Evolutionary conservation across 805 yeast species (phyloP).

Genomic region (Spathaspora arborariae): DNA sequence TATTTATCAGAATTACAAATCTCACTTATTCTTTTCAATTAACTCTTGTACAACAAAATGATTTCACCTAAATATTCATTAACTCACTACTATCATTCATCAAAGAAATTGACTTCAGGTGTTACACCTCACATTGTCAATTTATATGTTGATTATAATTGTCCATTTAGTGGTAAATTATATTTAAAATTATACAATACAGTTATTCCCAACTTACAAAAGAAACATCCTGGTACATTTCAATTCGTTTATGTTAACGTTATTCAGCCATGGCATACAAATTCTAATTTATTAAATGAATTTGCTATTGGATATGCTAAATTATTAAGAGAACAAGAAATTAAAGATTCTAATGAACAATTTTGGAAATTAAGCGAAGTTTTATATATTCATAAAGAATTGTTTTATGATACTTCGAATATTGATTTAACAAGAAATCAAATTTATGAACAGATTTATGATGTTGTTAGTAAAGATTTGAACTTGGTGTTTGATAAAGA

Average conservation of each 20-base stretch:
- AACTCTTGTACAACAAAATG: too few species aligned
- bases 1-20: too few species aligned
- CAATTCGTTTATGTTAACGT: slow-evolving; percentile 66
- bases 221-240: slow-evolving; percentile 45
- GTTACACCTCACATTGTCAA: slow-evolving; percentile 47
- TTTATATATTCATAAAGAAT: slow-evolving; percentile 51
- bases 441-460: slow-evolving; percentile 50
- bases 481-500: slow-evolving; percentile 27
- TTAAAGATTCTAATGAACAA: slow-evolving; percentile 17
- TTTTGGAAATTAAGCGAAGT: slow-evolving; percentile 50
- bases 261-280: slow-evolving; percentile 91
- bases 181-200: slow-evolving; percentile 51
- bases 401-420: slow-evolving; percentile 61
- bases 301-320: slow-evolving; percentile 68
- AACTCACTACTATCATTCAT: slow-evolving; percentile 30
- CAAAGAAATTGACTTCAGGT: slow-evolving; percentile 15
- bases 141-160: slow-evolving; percentile 69
- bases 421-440: slow-evolving; percentile 52
- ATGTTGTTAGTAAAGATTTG: slow-evolving; percentile 28
- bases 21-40: too few species aligned
- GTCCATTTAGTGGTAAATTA: slow-evolving; percentile 69
- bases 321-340: slow-evolving; percentile 42
- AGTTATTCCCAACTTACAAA: slow-evolving; percentile 50
- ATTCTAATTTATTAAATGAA: slow-evolving; percentile 65
- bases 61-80: slow-evolving; percentile 40